Evolutionary conservation across 208 protist genomes (phyloP).

Genomic region (Crithidia brevicula): DNA sequence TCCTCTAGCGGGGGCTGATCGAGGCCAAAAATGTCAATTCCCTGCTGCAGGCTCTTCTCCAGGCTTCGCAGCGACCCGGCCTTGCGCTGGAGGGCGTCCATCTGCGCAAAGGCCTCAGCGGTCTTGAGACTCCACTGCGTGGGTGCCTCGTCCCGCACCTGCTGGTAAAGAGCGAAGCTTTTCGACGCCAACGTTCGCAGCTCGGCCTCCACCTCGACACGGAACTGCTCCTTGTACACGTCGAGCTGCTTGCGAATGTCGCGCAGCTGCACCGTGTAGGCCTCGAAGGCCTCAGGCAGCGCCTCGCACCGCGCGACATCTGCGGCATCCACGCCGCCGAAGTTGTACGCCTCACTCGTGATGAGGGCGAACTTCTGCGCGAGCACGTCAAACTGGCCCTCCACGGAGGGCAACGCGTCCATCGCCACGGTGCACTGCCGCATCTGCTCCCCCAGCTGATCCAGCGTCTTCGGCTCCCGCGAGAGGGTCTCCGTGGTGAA

Average conservation of each 20-base stretch:
- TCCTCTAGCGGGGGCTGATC: conserved; percentile 93
- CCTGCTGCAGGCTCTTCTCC: conserved; percentile 88
- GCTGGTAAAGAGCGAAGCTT: conserved; percentile 78
- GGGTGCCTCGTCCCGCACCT: conserved; percentile 90
- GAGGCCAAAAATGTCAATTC: conserved; percentile 96
- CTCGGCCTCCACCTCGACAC: conserved; percentile 91
- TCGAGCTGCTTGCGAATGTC: conserved; percentile 90
- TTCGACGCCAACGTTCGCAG: conserved; percentile 88
- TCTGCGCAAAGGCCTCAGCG: conserved; percentile 76
- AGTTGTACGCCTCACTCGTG: conserved; percentile 89
- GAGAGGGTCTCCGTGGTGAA: conserved; percentile 77
- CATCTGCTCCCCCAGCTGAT: conserved; percentile 94
- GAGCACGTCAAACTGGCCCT: conserved; percentile 93
- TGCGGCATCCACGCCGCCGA: conserved; percentile 63
- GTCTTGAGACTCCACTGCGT: conserved; percentile 67
- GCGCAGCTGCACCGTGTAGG: conserved; percentile 86
- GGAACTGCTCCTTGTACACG: conserved; percentile 96
- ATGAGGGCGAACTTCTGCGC: conserved; percentile 95
- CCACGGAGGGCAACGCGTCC: conserved; percentile 79
- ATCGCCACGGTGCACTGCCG: conserved; percentile 79
- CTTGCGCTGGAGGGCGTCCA: conserved; percentile 81
- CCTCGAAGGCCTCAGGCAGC: conserved; percentile 86
- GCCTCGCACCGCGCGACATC: conserved; percentile 90
- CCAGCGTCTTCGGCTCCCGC: conserved; percentile 91
- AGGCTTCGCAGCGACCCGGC: conserved; percentile 64